Conservation (phyloP, 768 basidiomycete genomes). For the Lactarius psammicola region DNA sequence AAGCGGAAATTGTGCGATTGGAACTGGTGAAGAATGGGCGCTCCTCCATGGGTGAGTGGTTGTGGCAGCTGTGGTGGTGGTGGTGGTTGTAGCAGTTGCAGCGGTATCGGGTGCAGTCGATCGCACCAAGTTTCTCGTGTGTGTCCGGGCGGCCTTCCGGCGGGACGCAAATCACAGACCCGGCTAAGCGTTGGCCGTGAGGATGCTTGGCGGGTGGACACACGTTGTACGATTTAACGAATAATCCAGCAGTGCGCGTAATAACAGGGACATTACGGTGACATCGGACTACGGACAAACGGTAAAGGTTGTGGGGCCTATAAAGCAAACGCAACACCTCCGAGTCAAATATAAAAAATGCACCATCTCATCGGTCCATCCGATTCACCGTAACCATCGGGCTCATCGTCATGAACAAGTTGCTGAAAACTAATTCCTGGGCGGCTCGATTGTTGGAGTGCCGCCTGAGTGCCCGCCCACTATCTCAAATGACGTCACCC, state of each 20-base stretch:
- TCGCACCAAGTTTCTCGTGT: constrained; percentile 1
- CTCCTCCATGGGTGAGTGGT: constrained; percentile 2
- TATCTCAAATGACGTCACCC: background rate
- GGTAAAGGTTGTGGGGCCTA: background rate
- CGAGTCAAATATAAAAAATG: background rate
- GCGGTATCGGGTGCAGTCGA: background rate
- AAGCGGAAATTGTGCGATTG: constrained; percentile 56
- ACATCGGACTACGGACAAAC: background rate
- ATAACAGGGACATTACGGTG: background rate
- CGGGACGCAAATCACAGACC: constrained; percentile 15
- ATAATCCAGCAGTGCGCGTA: too few relatives aligned
- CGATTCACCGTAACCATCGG: background rate
- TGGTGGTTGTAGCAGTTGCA: background rate
- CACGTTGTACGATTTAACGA: too few relatives aligned
- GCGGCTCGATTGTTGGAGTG: background rate
- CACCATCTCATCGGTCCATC: background rate
- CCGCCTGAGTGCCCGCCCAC: too few relatives aligned
- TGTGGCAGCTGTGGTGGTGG: background rate
- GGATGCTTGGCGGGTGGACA: background rate
- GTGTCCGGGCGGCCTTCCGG: constrained; percentile 3
- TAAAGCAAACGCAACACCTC: background rate
- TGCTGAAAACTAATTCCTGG: background rate
- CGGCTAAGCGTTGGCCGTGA: background rate
- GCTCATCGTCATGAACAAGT: background rate
- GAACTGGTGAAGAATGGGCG: constrained; percentile 37